Conservation (phyloP, 257 asterid species). For the Marsdenia floribunda region DNA sequence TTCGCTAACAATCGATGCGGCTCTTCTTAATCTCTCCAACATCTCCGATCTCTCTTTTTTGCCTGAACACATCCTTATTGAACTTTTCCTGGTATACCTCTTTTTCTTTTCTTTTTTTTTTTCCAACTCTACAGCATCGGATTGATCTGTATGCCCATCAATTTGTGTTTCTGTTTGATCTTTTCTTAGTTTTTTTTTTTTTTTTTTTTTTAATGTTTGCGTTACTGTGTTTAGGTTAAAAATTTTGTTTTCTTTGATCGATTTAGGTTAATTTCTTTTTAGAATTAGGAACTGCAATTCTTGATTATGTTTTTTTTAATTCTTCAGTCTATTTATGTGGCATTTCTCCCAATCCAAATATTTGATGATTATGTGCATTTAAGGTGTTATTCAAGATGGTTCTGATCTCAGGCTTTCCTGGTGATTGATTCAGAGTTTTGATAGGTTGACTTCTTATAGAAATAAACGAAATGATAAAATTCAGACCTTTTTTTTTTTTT, state of each 20-base stretch:
- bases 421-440: background rate
- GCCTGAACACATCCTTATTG: constrained; percentile 77
- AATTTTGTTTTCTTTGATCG: background rate
- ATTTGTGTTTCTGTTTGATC: background rate
- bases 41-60: constrained; percentile 76
- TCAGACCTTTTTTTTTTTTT: no score
- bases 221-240: background rate
- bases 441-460: background rate
- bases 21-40: constrained; percentile 44
- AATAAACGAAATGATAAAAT: background rate
- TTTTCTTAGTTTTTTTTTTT: background rate
- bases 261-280: background rate
- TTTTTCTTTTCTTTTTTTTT: no score
- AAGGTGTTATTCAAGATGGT: background rate
- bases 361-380: background rate
- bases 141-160: background rate
- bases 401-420: background rate
- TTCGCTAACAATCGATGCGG: constrained; percentile 77
- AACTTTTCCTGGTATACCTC: constrained; percentile 25
- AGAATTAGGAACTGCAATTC: background rate
- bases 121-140: background rate
- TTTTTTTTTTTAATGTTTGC: background rate
- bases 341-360: no score
- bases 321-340: background rate
- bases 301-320: background rate